Base-by-base conservation (phyloP, 768 basidiomycete species). In the Russula earlei region DNA sequence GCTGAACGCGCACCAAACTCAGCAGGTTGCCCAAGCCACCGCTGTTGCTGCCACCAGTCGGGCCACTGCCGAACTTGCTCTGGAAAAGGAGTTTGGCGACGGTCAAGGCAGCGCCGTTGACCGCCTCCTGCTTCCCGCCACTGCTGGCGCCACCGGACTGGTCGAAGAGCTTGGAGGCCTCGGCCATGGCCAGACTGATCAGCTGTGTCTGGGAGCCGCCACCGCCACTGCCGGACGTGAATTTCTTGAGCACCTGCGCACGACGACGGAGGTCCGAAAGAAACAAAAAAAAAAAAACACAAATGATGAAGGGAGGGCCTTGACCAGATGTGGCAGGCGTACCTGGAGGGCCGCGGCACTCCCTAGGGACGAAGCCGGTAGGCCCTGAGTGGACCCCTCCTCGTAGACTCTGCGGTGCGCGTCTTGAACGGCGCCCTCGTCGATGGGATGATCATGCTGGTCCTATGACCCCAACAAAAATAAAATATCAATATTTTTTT, bases 101-200 rank as follows among this genome's bases (percentile, higher is more conserved):
- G 0, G 85, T 91, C 81, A 85, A 83, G 3, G 85, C 89, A 43
- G 91, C 91, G 12, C 85, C 79, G 55, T 87, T 89, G 65, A 94
- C 82, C 9, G 83, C 84, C 64, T 91, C 88, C 64, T 94, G 91
- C 71, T 88, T 89, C 66, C 77, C 77, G 10, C 84, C 83, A 11
- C 79, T 76, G 4, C 81, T 72, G 4, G 79, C 76, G 8, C 82
- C 81, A 19, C 85, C 85, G 24, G 78, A 75, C 60, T 77, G 70
- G 63, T 90, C 87, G 62, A 92, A 87, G 47, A 90, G 70, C 66
- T 88, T 85, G 15, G 78, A 72, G 0, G 83, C 86, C 62, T 94
- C 85, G 0, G 81, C 80, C 89, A 95, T 91, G 4, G 92, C 91
- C 68, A 91, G 69, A 64, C 86, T 85, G 69, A 95, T 83, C 56